Evolutionary conservation across 441 rosid genomes (phyloP).

Genomic region (Gossypium davidsonii): DNA sequence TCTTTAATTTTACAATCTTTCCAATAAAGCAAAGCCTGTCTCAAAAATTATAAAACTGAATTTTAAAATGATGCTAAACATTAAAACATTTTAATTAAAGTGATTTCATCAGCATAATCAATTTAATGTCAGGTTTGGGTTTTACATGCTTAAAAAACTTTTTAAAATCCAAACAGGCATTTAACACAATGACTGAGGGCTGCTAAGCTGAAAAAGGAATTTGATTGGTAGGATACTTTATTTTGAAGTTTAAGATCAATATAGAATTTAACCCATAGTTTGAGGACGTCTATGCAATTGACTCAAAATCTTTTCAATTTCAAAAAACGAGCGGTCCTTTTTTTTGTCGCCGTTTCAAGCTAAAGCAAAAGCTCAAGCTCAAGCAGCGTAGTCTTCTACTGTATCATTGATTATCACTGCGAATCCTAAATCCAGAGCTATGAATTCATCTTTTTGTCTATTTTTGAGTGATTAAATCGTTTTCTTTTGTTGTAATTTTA

Average conservation of each 20-base stretch:
- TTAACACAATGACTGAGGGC: neutral
- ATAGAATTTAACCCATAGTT: neutral
- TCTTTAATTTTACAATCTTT: too few species aligned
- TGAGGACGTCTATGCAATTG: neutral
- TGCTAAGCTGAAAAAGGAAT: neutral
- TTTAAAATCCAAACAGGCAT: neutral
- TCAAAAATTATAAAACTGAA: too few species aligned
- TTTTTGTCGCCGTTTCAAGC: neutral
- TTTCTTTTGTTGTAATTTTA: neutral
- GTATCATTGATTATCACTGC: neutral
- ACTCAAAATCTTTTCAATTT: conserved; percentile 1
- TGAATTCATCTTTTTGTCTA: neutral
- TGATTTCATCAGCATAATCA: too few species aligned
- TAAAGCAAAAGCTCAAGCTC: neutral
- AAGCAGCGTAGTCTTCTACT: neutral
- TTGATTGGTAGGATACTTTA: neutral
- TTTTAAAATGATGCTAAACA: too few species aligned
- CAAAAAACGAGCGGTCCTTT: conserved; percentile 11
- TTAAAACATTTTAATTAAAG: too few species aligned
- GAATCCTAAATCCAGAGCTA: neutral
- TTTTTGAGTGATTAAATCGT: neutral
- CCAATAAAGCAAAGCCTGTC: too few species aligned
- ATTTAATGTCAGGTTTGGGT: too few species aligned
- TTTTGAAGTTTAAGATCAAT: neutral
- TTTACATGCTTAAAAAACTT: too few species aligned